These are phyloP conservation scores for Pascua sp. DNA, from an alignment of 1,284 basidiomycete genomes.

Conservation along the genomic window DNA sequence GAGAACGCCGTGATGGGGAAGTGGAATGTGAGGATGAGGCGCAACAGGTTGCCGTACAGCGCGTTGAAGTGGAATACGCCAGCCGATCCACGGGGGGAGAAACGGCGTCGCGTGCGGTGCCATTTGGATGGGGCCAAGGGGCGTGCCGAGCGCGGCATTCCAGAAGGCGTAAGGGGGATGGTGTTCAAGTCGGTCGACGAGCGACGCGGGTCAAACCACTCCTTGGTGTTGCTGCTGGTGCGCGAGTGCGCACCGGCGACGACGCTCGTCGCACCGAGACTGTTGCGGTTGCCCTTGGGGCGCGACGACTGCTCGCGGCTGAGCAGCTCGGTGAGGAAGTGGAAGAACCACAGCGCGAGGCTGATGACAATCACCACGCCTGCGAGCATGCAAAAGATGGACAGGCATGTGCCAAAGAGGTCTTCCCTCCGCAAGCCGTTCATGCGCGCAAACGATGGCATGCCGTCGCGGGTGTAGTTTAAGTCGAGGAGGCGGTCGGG, in stretches of 20 bases:
- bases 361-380: conserved; percentile 68
- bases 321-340: conserved; percentile 49
- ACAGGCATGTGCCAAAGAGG: conserved; percentile 76
- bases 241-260: conserved; percentile 3
- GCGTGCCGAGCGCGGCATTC: neutral
- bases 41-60: conserved; percentile 74
- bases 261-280: neutral
- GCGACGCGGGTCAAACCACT: conserved; percentile 6
- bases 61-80: conserved; percentile 50
- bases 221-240: conserved; percentile 15
- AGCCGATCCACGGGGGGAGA: conserved; percentile 46
- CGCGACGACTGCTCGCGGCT: conserved; percentile 7
- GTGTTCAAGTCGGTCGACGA: conserved; percentile 8
- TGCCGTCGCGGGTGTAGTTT: conserved; percentile 53
- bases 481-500: conserved; percentile 51
- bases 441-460: conserved; percentile 72
- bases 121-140: conserved; percentile 11
- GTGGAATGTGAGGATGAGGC: conserved; percentile 86
- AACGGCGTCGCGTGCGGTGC: conserved; percentile 44
- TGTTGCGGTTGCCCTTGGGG: conserved; percentile 1
- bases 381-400: conserved; percentile 75
- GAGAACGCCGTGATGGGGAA: conserved; percentile 89
- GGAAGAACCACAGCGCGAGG: conserved; percentile 66
- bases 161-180: conserved; percentile 7
- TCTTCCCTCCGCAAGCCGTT: conserved; percentile 77